Base-by-base conservation (phyloP, 495 filamentous ascomycete genomes). In the Extremus antarcticus region DNA sequence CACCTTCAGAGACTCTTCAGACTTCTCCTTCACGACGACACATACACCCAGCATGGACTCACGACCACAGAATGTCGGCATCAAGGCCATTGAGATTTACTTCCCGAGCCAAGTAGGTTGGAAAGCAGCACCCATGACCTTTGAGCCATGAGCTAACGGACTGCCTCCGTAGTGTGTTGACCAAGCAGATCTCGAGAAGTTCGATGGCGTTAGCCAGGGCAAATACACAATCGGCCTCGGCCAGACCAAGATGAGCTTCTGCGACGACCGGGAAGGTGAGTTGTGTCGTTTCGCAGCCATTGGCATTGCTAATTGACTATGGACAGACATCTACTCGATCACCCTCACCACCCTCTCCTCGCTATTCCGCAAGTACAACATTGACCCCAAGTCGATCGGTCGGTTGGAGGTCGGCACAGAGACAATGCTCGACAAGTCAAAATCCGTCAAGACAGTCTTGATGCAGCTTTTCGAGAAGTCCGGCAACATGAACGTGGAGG, bases 181-280 rank as follows among this genome's bases (percentile, higher is more conserved):
- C 71, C 92, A 98, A 78, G 66, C 80, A 51, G 90, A 96, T 66
- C 80, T 98, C 54, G 92, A 98, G 73, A 94, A 95, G 78, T 91
- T 95, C 77, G 92, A 98, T 83, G 92, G 90, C 71, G 94, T 95
- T 61, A 82, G 81, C 65, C 69, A 80, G 47, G 92, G 92, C 59
- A 98, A 98, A 72, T 98, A 98, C 79, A 98, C 92, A 61, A 98
- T 98, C 74, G 92, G 92, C 76, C 86, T 98, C 50, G 92, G 92
- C 63, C 92, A 97, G 83, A 97, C 91, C 61, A 95, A 92, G 75
- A 98, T 98, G 92, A 90, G 86, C 80, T 98, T 98, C 78, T 97
- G 94, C 70, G 92, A 98, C 77, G 92, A 98, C 72, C 81, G 90
- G 65, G 92, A 98, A 79, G 91, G 91, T 95, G 74, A 73, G 77